Evolutionary conservation across 345 rosid species (phyloP).

Genomic region (Ceriops zippeliana): DNA sequence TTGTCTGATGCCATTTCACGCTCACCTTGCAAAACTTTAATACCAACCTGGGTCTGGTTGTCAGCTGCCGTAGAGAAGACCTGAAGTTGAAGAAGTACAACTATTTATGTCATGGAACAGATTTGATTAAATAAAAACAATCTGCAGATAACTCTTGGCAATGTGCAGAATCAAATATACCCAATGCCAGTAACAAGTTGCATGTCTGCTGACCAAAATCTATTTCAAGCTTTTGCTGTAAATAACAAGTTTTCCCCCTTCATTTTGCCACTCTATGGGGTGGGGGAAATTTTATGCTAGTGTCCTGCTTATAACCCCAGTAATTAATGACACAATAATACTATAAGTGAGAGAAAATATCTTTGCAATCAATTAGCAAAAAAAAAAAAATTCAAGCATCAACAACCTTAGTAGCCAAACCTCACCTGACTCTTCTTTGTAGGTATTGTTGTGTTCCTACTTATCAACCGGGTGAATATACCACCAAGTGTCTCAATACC

Average conservation of each 20-base stretch:
- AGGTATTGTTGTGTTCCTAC: constrained; percentile 30
- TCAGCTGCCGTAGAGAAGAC: constrained; percentile 30
- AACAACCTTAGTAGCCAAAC: background rate
- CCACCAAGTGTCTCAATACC: constrained; percentile 38
- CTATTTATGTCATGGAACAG: too few species aligned
- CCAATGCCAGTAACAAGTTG: too few species aligned
- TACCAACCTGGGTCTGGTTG: constrained; percentile 31
- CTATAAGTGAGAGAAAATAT: background rate
- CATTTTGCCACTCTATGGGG: too few species aligned
- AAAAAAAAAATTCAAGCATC: too few species aligned
- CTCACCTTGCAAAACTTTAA: constrained; percentile 31
- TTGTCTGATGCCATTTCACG: constrained; percentile 28
- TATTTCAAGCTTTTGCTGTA: too few species aligned
- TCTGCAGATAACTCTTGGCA: background rate
- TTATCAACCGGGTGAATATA: constrained; percentile 28
- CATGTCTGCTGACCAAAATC: too few species aligned
- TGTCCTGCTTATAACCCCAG: too few species aligned
- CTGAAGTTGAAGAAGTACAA: background rate
- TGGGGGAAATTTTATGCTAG: too few species aligned
- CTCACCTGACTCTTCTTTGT: constrained; percentile 34
- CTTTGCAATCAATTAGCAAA: background rate
- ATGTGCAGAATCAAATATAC: background rate
- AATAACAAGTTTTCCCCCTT: too few species aligned
- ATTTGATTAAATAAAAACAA: background rate
- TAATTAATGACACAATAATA: background rate